phyloP scores from a whole-genome alignment of 768 basidiomycete species.

The Hirschioporus abietinus region DNA sequence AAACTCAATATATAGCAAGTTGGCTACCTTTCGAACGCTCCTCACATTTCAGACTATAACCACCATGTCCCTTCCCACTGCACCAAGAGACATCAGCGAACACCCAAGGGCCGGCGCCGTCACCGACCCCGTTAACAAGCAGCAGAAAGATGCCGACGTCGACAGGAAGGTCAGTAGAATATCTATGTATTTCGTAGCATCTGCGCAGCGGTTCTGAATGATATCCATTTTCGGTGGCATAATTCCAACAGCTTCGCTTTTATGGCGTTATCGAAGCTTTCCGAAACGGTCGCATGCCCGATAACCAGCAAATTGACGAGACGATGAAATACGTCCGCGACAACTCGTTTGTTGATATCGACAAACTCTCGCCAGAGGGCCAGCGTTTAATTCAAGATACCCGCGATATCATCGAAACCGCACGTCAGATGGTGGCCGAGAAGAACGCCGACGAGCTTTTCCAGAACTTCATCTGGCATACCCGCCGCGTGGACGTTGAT shows the following conservation, averaged over 20 bases:
- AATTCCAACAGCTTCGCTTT: slow-evolving; percentile 50
- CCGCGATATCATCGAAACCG: slow-evolving; percentile 76
- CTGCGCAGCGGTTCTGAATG: slow-evolving; percentile 3
- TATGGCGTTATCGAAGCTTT: slow-evolving; percentile 82
- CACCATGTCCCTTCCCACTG: slow-evolving; percentile 62
- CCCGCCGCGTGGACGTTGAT: slow-evolving; percentile 45
- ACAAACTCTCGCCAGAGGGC: slow-evolving; percentile 73
- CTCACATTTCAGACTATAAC: not conserved
- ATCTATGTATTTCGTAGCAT: too few species aligned
- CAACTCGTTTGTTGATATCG: slow-evolving; percentile 53
- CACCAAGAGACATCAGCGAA: slow-evolving; percentile 54
- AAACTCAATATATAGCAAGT: not conserved
- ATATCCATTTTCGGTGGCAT: not conserved
- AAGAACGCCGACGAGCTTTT: slow-evolving; percentile 91
- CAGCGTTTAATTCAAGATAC: slow-evolving; percentile 68
- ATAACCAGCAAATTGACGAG: slow-evolving; percentile 74
- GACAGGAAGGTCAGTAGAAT: slow-evolving; percentile 56
- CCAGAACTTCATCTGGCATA: slow-evolving; percentile 87
- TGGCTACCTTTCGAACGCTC: not conserved
- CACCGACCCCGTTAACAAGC: slow-evolving; percentile 58
- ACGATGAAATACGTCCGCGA: slow-evolving; percentile 62
- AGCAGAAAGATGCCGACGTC: slow-evolving; percentile 63
- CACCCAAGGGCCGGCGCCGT: slow-evolving; percentile 57
- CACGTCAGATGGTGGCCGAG: slow-evolving; percentile 61
- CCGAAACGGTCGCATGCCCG: slow-evolving; percentile 70